Conservation (phyloP, 75 land plant genomes). For the Cupressus sempervirens region DNA sequence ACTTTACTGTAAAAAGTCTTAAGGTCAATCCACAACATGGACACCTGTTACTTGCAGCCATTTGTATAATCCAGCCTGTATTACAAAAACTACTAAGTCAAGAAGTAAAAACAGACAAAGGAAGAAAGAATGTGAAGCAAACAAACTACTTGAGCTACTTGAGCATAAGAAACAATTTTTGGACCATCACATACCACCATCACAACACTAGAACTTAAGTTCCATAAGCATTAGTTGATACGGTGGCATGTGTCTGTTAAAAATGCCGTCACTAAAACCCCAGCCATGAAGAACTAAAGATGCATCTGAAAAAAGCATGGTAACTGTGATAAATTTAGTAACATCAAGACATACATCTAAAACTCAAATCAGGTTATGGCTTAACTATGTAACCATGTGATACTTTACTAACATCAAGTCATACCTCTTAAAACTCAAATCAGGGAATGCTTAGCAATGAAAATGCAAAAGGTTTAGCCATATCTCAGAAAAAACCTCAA, state of each 20-base stretch:
- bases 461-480: no score
- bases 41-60: not conserved
- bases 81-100: not conserved
- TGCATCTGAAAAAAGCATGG: not conserved
- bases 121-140: not conserved
- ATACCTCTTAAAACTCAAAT: not conserved
- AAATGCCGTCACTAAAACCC: not conserved
- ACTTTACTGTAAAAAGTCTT: not conserved
- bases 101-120: not conserved
- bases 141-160: not conserved
- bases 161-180: not conserved
- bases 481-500: not conserved
- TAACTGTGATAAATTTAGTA: not conserved
- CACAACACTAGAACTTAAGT: not conserved
- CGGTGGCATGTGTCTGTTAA: not conserved
- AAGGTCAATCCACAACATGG: not conserved
- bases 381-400: not conserved
- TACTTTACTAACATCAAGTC: not conserved
- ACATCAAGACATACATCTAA: not conserved
- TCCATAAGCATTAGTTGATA: not conserved
- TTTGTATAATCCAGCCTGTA: not conserved
- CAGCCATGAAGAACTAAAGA: not conserved
- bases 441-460: not conserved
- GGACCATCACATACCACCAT: not conserved
- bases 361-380: no score